Evolutionary conservation across 2,329 filamentous ascomycete genomes (phyloP), one percentile per base, ranked within the genome.

Genomic region (Ascochyta rabiei): DNA sequence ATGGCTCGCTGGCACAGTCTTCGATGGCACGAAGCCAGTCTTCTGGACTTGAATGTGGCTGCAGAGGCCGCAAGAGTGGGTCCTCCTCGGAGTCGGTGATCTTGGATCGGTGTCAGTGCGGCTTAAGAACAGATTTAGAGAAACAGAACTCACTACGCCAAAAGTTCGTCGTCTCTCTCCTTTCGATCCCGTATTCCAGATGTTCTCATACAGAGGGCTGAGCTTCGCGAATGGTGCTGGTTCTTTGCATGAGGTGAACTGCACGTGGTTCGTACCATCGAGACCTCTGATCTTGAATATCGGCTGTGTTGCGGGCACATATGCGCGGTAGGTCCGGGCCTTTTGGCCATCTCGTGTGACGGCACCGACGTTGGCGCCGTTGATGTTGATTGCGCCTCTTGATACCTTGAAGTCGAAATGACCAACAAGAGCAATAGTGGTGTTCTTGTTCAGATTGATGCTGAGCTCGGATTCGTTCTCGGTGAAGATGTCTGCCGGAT

Each of bases 301-400:
- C 1, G 89, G 86, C 67, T 91, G 85, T 33, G 87, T 90, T 37
- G 83, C 82, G 1, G 89, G 84, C 15, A 89, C 87, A 70, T 84
- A 85, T 15, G 90, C 79, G 78, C 83, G 86, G 60, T 67, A 52
- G n/a, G 39, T 39, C 31, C 42, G 46, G 7, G 53, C 51, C 21
- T 59, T 59, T 39, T 65, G 57, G 13, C 61, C 61, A 31, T 57
- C 48, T 34, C 48, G 60, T 41, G 60, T 61, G 0, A 80, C 78
- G 1, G 81, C 70, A 10, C 77, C 76, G 3, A 93, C 70, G 6
- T 80, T 83, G 6, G 89, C 86, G 15, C 90, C 89, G 13, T 85
- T 82, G 23, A 93, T 72, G 1, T 84, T 86, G 21, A 89, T 77
- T 38, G 86, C 80, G 2, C 90, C 90, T 47, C 79, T 79, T 8